phyloP scores from a whole-genome alignment of 2,329 filamentous ascomycete species.

The Venturia pyrina region DNA sequence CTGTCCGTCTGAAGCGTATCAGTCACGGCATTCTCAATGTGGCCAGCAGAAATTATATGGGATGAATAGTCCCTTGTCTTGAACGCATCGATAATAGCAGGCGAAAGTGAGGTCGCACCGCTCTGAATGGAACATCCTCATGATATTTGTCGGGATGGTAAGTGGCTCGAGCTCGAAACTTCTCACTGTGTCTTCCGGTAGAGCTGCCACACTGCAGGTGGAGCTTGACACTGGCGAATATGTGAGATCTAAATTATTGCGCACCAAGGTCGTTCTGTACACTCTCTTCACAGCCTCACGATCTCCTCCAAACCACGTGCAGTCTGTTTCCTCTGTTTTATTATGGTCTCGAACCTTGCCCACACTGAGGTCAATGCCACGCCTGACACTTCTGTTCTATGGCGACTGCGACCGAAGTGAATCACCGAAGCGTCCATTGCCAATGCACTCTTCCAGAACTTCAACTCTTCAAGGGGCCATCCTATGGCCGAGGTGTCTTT shows the following conservation, averaged over 20 bases:
- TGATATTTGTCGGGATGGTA: neutral
- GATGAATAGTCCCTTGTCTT: neutral
- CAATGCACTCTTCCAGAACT: neutral
- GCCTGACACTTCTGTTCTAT: neutral
- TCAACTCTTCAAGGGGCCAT: neutral
- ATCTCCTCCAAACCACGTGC: neutral
- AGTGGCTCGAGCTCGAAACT: neutral
- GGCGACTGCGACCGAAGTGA: conserved; percentile 9
- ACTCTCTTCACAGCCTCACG: neutral
- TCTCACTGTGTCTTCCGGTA: neutral
- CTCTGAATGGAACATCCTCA: neutral
- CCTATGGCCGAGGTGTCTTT: neutral
- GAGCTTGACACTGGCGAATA: neutral
- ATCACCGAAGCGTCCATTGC: neutral
- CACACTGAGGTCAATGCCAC: neutral
- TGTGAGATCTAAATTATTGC: neutral
- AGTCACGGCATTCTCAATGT: neutral
- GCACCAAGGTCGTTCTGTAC: neutral
- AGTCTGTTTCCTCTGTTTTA: neutral
- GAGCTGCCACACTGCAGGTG: neutral
- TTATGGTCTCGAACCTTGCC: neutral
- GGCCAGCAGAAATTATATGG: neutral
- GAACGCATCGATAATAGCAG: neutral
- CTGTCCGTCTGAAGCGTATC: neutral
- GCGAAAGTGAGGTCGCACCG: neutral